Conservation (phyloP, 2,329 filamentous ascomycete genomes). For the Didymella pinodella region DNA sequence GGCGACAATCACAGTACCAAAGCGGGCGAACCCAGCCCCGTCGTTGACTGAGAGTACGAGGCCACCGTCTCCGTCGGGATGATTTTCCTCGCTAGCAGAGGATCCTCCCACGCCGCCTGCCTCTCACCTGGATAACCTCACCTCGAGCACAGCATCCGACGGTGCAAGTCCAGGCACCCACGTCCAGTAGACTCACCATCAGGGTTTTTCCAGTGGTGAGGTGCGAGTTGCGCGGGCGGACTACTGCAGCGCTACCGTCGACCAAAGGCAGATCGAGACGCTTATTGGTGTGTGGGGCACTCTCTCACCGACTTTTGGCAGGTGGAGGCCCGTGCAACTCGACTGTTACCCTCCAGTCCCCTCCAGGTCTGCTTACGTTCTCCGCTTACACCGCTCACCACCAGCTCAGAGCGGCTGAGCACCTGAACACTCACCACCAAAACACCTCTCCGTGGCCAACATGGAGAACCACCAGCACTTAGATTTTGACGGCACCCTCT, state of each 20-base stretch:
- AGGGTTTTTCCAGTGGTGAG: conserved; percentile 29
- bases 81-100: conserved; percentile 21
- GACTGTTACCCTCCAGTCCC: conserved; percentile 24
- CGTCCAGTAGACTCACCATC: conserved; percentile 22
- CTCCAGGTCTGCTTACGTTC: conserved; percentile 25
- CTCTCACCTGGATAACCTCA: conserved; percentile 13
- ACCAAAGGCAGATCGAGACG: conserved; percentile 24
- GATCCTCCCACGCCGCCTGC: conserved; percentile 12
- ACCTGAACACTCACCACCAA: conserved; percentile 32
- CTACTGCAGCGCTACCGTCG: conserved; percentile 39
- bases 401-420: conserved; percentile 50
- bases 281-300: conserved; percentile 24
- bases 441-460: conserved; percentile 34
- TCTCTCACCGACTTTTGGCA: conserved; percentile 25
- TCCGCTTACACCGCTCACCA: conserved; percentile 37
- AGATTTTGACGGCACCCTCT: conserved; percentile 47
- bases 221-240: conserved; percentile 28
- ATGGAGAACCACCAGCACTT: conserved; percentile 55
- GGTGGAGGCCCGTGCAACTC: conserved; percentile 21
- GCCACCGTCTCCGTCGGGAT: conserved; percentile 1
- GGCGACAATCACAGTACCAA: conserved; percentile 15
- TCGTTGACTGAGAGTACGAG: conserved; percentile 12
- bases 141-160: conserved; percentile 16
- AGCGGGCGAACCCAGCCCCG: conserved; percentile 33
- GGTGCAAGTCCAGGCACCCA: conserved; percentile 25